Evolutionary conservation across 441 rosid species (phyloP).

Genomic region (Populus hybrid): DNA sequence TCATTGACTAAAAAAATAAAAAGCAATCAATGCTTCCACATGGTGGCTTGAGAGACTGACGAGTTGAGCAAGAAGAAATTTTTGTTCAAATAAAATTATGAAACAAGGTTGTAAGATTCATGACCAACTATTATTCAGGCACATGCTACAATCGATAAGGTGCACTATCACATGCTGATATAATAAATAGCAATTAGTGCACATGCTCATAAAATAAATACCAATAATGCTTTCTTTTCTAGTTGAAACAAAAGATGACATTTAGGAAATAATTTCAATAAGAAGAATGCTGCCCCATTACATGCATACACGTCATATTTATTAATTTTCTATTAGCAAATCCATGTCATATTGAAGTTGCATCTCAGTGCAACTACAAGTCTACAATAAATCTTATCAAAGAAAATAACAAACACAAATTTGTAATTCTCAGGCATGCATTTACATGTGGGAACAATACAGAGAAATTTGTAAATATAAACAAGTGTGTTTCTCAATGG

Average conservation of each 20-base stretch:
- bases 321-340: neutral
- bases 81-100: neutral
- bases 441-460: neutral
- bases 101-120: neutral
- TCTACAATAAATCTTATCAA: neutral
- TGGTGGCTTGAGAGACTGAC: no score
- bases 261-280: neutral
- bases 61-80: no score
- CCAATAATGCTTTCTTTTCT: neutral
- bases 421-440: slow-evolving; percentile 1
- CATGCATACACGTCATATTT: neutral
- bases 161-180: neutral
- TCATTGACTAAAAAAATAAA: no score
- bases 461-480: neutral
- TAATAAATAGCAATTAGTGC: neutral
- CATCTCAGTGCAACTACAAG: neutral
- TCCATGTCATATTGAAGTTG: neutral
- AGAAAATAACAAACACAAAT: neutral
- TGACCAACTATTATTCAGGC: neutral
- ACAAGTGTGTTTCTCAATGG: neutral
- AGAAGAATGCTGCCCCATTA: neutral
- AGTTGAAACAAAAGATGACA: neutral
- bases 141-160: neutral
- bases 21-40: no score
- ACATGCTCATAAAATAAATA: neutral